Evolutionary conservation across 306 rosid species (phyloP).

Genomic region (Trifolium pratense): DNA sequence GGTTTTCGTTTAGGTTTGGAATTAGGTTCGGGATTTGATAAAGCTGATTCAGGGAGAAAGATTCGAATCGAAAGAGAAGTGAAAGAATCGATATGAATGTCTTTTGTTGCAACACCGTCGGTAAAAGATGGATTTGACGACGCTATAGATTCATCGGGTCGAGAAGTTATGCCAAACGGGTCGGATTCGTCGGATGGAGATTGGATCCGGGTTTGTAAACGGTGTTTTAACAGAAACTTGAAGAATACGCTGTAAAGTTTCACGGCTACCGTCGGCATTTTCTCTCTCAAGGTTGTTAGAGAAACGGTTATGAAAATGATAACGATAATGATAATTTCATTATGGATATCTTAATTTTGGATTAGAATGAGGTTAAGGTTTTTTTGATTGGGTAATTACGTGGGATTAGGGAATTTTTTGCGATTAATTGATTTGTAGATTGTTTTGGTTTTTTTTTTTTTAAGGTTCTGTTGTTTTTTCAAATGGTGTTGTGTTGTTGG

Average conservation of each 20-base stretch:
- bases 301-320: constrained; percentile 17
- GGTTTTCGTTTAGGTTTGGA: constrained; percentile 29
- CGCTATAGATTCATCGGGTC: constrained; percentile 78
- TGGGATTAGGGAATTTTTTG: constrained; percentile 16
- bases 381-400: constrained; percentile 11
- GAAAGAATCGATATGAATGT: constrained; percentile 82
- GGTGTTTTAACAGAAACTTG: constrained; percentile 93
- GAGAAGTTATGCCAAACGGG: constrained; percentile 82
- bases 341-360: not conserved
- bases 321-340: constrained; percentile 40
- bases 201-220: constrained; percentile 86
- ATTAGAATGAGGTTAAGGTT: constrained; percentile 8
- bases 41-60: constrained; percentile 92
- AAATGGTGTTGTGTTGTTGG: constrained; percentile 45
- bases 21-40: constrained; percentile 61
- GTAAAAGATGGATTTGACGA: constrained; percentile 74
- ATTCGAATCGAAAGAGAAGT: constrained; percentile 84
- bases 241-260: constrained; percentile 97
- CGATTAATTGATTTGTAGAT: not conserved
- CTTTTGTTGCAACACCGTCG: constrained; percentile 96
- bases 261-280: constrained; percentile 93
- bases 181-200: constrained; percentile 55
- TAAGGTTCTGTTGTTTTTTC: constrained; percentile 21
- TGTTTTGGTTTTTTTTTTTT: constrained; percentile 42
- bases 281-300: not conserved